These are phyloP conservation scores for Pholiota microspora DNA, from an alignment of 768 basidiomycete species.

Conservation along the genomic window DNA sequence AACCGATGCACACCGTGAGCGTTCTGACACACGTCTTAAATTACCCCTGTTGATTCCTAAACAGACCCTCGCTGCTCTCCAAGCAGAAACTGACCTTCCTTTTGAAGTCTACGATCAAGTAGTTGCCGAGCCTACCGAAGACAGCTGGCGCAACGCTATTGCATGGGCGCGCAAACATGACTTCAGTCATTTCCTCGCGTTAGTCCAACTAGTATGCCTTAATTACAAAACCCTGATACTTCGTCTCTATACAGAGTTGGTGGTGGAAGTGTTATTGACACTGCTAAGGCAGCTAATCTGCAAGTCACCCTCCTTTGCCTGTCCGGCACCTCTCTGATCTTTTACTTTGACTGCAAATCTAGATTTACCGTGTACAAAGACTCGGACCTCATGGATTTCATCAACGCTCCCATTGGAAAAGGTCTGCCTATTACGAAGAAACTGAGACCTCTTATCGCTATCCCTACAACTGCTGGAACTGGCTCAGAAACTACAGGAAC, in stretches of 20 bases:
- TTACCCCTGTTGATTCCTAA: neutral
- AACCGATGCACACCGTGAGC: slow-evolving; percentile 78
- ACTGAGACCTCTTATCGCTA: slow-evolving; percentile 82
- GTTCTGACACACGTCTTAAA: neutral
- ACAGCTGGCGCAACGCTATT: slow-evolving; percentile 86
- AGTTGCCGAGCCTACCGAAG: slow-evolving; percentile 89
- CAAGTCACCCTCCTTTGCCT: slow-evolving; percentile 28
- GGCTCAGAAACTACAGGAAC: slow-evolving; percentile 95
- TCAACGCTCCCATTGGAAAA: slow-evolving; percentile 95
- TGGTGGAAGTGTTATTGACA: slow-evolving; percentile 95
- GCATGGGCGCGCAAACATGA: slow-evolving; percentile 82
- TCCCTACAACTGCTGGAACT: slow-evolving; percentile 77
- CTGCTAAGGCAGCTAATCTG: slow-evolving; percentile 93
- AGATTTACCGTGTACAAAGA: slow-evolving; percentile 92
- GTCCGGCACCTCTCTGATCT: neutral
- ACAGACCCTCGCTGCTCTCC: slow-evolving; percentile 78
- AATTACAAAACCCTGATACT: too few relatives aligned
- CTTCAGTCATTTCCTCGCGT: slow-evolving; percentile 94
- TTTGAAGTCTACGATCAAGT: slow-evolving; percentile 84
- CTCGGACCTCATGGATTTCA: slow-evolving; percentile 91
- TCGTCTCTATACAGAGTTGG: slow-evolving; percentile 57
- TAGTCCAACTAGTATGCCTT: too few relatives aligned
- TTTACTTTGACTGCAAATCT: slow-evolving; percentile 7
- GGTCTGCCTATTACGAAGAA: slow-evolving; percentile 77
- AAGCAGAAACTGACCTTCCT: slow-evolving; percentile 69